A percentile compares a stretch with the other conserved stretches of the same genome.
phyloP scores from a whole-genome alignment of 805 yeast genomes.

The Wickerhamomyces ciferrii region DNA sequence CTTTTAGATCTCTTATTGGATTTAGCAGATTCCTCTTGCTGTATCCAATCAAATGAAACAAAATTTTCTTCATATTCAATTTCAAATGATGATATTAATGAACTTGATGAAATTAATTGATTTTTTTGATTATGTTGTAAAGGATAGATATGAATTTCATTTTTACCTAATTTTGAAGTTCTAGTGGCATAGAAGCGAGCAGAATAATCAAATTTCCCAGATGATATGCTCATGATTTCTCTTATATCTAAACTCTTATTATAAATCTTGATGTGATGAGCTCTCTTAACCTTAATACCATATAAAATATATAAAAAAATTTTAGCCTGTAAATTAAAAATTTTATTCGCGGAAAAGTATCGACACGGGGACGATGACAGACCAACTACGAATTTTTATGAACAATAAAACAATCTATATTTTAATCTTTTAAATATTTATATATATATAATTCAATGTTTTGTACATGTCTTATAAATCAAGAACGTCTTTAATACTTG shows the following conservation, averaged over 20 bases:
- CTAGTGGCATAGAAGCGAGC: conserved; percentile 31
- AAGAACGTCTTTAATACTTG: conserved; percentile 24
- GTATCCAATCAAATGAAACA: conserved; percentile 31
- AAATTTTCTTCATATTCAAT: conserved; percentile 35
- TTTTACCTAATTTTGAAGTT: conserved; percentile 38
- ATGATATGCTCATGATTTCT: background rate
- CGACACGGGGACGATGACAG: background rate
- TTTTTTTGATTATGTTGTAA: conserved; percentile 15
- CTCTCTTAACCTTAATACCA: background rate
- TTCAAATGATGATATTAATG: conserved; percentile 30
- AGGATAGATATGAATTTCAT: conserved; percentile 39
- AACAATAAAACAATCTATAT: too few relatives aligned
- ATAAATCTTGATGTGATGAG: background rate
- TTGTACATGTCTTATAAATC: too few relatives aligned
- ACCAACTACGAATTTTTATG: background rate
- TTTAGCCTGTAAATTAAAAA: background rate
- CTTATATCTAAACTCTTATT: background rate
- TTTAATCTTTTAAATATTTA: too few relatives aligned
- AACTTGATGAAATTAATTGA: conserved; percentile 9
- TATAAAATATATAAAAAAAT: background rate
- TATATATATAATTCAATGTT: too few relatives aligned
- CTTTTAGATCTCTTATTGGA: conserved; percentile 22
- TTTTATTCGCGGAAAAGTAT: background rate
- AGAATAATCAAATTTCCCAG: conserved; percentile 22
- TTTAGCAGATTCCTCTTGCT: conserved; percentile 9